phyloP scores from a whole-genome alignment of 2,329 filamentous ascomycete species.

The Microdochium trichocladiopsis region DNA sequence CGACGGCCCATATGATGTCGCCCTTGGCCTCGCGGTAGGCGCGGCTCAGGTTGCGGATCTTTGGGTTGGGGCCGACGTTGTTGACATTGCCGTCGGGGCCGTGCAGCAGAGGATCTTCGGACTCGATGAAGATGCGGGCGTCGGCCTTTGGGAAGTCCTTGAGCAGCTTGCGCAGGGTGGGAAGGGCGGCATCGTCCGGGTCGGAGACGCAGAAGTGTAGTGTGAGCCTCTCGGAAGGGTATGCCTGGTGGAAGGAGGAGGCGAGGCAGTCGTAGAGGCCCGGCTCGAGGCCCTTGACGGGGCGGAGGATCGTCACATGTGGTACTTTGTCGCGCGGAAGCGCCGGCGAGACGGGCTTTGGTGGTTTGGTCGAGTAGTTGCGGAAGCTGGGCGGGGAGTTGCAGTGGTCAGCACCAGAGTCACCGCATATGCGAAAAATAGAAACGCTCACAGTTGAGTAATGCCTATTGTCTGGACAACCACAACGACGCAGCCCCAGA shows the following conservation, averaged over 20 bases:
- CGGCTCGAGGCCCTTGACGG: conserved; percentile 87
- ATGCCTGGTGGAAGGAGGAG: conserved; percentile 75
- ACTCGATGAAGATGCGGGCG: conserved; percentile 69
- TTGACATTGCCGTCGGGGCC: conserved; percentile 39
- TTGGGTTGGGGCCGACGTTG: conserved; percentile 88
- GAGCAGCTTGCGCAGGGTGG: conserved; percentile 64
- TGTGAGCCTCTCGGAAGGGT: conserved; percentile 68
- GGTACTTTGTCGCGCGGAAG: conserved; percentile 54
- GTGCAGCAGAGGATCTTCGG: conserved; percentile 67
- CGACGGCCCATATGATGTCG: conserved; percentile 88
- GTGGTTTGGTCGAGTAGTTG: conserved; percentile 41
- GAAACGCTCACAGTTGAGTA: conserved; percentile 42
- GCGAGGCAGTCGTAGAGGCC: conserved; percentile 88
- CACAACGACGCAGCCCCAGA: conserved; percentile 46
- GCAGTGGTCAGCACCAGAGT: conserved; percentile 2
- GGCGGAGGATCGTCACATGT: conserved; percentile 84
- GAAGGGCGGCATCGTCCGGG: conserved; percentile 67
- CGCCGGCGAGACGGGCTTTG: conserved; percentile 41
- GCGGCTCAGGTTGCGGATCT: conserved; percentile 92
- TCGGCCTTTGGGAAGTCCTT: conserved; percentile 67
- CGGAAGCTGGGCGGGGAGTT: conserved; percentile 34
- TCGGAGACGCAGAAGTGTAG: conserved; percentile 78
- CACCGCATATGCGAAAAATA: neutral
- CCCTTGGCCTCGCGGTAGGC: conserved; percentile 84
- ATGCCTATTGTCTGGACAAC: conserved; percentile 50